Evolutionary conservation across 176 grass and related monocot species (phyloP).

Genomic region (Aegilops tauschii): DNA sequence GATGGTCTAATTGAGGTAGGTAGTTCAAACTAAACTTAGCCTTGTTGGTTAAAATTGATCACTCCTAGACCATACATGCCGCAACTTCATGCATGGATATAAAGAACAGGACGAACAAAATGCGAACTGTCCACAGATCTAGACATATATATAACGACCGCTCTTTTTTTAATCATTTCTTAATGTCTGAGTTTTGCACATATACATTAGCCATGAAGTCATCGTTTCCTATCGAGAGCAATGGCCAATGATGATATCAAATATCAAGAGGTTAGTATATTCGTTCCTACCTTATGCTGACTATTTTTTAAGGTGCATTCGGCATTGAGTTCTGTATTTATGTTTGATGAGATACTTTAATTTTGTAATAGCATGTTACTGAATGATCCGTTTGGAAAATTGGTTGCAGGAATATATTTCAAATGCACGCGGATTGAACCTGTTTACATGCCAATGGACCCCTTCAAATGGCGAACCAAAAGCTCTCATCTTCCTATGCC

Average conservation of each 20-base stretch:
- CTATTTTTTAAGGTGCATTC: background rate
- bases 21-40: constrained; percentile 3
- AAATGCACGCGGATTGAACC: constrained; percentile 47
- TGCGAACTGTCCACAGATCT: background rate
- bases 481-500: constrained; percentile 75
- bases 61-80: background rate
- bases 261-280: constrained; percentile 56
- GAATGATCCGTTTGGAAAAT: background rate
- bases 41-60: background rate
- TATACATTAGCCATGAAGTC: background rate
- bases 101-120: background rate
- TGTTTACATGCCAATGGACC: constrained; percentile 66
- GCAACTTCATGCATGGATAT: background rate
- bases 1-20: background rate
- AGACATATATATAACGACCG: background rate
- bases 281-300: background rate
- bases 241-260: constrained; percentile 33
- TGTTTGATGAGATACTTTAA: background rate
- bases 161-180: background rate
- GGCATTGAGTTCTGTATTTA: background rate
- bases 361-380: background rate
- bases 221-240: background rate
- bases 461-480: constrained; percentile 45
- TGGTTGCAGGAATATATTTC: constrained; percentile 50
- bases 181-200: background rate